Percentiles rank a stretch among this genome's conserved stretches.
phyloP scores from a whole-genome alignment of 2,329 filamentous ascomycete species.

The Trichoderma oligosporum region DNA sequence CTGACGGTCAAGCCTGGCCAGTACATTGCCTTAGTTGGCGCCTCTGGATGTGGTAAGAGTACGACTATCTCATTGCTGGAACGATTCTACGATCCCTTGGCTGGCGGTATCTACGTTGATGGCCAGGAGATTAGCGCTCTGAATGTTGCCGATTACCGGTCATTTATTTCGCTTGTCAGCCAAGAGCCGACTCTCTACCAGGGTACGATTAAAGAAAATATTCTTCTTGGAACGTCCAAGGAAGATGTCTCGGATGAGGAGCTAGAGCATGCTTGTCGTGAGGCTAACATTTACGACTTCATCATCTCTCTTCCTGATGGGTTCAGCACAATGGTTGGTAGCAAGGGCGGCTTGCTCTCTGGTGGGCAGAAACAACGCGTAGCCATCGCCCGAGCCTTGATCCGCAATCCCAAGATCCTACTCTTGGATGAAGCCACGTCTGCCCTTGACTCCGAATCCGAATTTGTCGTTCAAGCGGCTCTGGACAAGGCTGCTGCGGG shows the following conservation, averaged over 20 bases:
- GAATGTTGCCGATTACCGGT: constrained; percentile 83
- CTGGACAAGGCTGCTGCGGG: constrained; percentile 79
- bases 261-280: constrained; percentile 74
- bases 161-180: constrained; percentile 78
- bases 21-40: constrained; percentile 87
- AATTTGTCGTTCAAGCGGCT: constrained; percentile 76
- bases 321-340: constrained; percentile 80
- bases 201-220: constrained; percentile 86
- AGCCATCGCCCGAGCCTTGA: constrained; percentile 84
- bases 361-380: constrained; percentile 95
- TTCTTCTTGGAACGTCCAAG: constrained; percentile 69
- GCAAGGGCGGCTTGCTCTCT: constrained; percentile 78
- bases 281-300: constrained; percentile 91
- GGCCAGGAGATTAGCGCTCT: constrained; percentile 75
- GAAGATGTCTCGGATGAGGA: constrained; percentile 67
- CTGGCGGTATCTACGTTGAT: constrained; percentile 77
- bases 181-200: constrained; percentile 96
- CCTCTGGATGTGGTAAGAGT: constrained; percentile 89
- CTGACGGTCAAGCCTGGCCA: constrained; percentile 71
- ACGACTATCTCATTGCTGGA: constrained; percentile 90
- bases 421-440: constrained; percentile 79
- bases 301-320: constrained; percentile 82
- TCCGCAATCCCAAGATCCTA: constrained; percentile 86
- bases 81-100: constrained; percentile 87
- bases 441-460: constrained; percentile 70